Evolutionary conservation across 164 flowering plant species (phyloP).

Genomic region (Umbellularia californica): DNA sequence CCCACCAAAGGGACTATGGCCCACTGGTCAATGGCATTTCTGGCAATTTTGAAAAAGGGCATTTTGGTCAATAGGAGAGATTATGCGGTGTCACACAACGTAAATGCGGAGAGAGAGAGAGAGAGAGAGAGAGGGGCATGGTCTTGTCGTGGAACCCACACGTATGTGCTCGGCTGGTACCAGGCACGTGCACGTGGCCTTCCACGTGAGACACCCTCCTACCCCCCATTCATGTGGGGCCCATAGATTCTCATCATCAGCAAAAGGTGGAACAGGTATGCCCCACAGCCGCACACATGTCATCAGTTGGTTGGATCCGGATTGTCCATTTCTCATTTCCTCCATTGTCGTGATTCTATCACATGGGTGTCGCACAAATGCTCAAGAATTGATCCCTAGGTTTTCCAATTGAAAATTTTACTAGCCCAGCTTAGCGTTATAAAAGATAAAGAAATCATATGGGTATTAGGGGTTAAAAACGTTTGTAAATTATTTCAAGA

Average conservation of each 20-base stretch:
- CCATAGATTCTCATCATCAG: neutral
- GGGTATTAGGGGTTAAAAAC: too few species aligned
- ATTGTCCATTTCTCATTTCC: neutral
- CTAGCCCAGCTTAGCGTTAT: too few species aligned
- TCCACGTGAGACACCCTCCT: neutral
- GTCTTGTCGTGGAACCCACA: neutral
- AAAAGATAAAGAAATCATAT: too few species aligned
- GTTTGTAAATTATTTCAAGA: too few species aligned
- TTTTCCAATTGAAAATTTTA: too few species aligned
- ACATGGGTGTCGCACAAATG: too few species aligned
- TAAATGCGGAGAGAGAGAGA: neutral
- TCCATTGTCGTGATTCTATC: too few species aligned
- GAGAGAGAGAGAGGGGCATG: neutral
- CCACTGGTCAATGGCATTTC: too few species aligned
- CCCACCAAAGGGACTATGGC: too few species aligned
- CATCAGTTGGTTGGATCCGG: neutral
- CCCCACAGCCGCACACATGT: neutral
- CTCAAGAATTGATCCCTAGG: too few species aligned
- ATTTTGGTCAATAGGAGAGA: too few species aligned
- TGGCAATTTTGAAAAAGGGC: too few species aligned
- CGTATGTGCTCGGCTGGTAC: neutral
- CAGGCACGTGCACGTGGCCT: slow-evolving; percentile 1
- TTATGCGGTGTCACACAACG: neutral
- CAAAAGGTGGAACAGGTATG: neutral
- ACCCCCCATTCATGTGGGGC: neutral